A percentile compares a stretch with the other conserved stretches of the same genome.
Evolutionary conservation across 2,329 filamentous ascomycete genomes (phyloP).

Genomic region (Thielaviopsis populi): DNA sequence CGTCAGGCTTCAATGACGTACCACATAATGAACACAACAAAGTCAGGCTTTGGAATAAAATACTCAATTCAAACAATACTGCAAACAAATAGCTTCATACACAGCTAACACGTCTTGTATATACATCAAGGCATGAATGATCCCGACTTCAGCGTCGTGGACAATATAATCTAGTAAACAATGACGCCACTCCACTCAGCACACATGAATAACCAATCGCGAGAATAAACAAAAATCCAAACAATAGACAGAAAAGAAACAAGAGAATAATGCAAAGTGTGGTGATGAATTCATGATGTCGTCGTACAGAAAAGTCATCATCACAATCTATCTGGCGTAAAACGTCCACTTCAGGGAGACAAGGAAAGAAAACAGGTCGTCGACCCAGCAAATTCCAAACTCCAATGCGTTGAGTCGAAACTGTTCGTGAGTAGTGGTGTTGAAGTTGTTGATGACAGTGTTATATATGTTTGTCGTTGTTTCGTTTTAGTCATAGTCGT

Average conservation of each 20-base stretch:
- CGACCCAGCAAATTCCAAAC: neutral
- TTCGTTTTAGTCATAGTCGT: slow-evolving; percentile 3
- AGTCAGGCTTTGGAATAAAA: neutral
- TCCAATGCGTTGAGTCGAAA: neutral
- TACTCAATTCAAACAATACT: neutral
- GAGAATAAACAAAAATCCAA: slow-evolving; percentile 3
- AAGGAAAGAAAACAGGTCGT: slow-evolving; percentile 2
- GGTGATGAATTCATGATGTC: slow-evolving; percentile 5
- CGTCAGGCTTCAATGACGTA: no score
- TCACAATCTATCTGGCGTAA: slow-evolving; percentile 5
- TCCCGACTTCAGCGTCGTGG: neutral
- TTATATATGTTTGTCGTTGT: slow-evolving; percentile 4
- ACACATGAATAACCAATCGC: neutral
- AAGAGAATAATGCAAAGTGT: slow-evolving; percentile 1
- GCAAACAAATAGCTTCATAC: neutral
- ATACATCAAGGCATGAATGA: neutral
- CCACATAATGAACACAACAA: neutral
- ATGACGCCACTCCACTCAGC: neutral
- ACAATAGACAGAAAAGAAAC: slow-evolving; percentile 4
- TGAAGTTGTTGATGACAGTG: neutral
- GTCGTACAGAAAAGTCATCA: slow-evolving; percentile 1
- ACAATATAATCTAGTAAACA: slow-evolving; percentile 6
- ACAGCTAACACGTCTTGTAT: neutral
- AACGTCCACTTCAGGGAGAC: slow-evolving; percentile 1
- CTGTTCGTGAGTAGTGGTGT: neutral